phyloP scores from a whole-genome alignment of 2,329 filamentous ascomycete genomes.

The Venturia pyrina region DNA sequence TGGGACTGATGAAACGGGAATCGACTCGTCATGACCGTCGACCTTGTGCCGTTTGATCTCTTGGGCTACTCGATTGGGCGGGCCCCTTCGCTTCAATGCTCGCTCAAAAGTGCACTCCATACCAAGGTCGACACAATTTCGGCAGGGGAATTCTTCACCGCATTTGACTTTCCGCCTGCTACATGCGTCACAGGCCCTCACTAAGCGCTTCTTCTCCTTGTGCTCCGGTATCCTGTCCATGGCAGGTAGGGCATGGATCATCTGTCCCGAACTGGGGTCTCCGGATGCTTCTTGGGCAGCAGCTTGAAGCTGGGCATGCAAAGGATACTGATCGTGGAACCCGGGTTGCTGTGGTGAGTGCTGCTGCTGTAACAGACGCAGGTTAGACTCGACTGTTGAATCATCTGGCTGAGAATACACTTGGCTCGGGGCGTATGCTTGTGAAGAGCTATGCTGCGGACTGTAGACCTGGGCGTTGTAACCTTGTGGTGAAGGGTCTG shows the following conservation, averaged over 20 bases:
- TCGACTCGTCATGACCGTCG: background rate
- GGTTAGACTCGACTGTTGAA: background rate
- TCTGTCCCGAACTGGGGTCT: background rate
- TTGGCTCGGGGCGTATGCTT: background rate
- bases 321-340: background rate
- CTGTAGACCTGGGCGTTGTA: background rate
- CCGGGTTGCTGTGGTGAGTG: background rate
- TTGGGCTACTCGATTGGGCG: constrained; percentile 57
- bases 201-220: constrained; percentile 4
- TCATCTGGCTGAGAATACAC: background rate
- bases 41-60: constrained; percentile 45
- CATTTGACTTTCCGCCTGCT: constrained; percentile 39
- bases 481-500: background rate
- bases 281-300: background rate
- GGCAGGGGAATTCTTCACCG: constrained; percentile 58
- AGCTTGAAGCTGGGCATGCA: background rate
- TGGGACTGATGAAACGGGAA: constrained; percentile 16
- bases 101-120: constrained; percentile 59
- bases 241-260: background rate
- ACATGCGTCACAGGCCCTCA: constrained; percentile 32
- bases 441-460: background rate
- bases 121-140: constrained; percentile 53
- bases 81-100: constrained; percentile 52
- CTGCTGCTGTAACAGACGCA: background rate
- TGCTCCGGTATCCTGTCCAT: constrained; percentile 4